Evolutionary conservation across 768 basidiomycete species (phyloP).

Genomic region (Mycena leptocephala): DNA sequence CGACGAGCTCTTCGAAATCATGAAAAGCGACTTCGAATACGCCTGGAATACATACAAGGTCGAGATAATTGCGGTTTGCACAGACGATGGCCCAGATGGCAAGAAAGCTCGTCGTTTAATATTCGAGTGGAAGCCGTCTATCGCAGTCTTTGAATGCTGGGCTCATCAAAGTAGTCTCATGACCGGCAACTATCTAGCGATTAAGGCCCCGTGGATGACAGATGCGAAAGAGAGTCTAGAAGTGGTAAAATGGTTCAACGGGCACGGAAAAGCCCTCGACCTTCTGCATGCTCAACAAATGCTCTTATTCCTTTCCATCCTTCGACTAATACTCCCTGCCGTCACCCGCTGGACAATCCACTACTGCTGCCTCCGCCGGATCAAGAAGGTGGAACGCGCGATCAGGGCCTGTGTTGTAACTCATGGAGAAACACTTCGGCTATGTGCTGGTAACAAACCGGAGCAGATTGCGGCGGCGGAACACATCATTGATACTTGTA

Average conservation of each 20-base stretch:
- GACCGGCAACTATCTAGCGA: conserved; percentile 47
- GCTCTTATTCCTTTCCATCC: neutral
- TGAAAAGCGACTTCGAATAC: conserved; percentile 44
- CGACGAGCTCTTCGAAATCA: too few species aligned
- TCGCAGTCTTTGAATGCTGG: too few species aligned
- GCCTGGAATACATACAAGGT: conserved; percentile 33
- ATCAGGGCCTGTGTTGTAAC: neutral
- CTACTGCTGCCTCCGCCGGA: conserved; percentile 32
- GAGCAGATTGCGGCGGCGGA: conserved; percentile 2
- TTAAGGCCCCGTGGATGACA: conserved; percentile 24
- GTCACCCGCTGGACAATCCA: conserved; percentile 43
- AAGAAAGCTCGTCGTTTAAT: conserved; percentile 41
- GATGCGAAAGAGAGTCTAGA: conserved; percentile 31
- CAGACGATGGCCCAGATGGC: conserved; percentile 42
- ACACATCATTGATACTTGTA: neutral
- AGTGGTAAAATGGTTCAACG: conserved; percentile 49
- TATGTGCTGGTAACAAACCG: too few species aligned
- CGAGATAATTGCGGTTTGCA: too few species aligned
- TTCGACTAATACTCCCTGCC: conserved; percentile 24
- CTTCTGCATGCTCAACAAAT: conserved; percentile 25
- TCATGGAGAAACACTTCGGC: neutral
- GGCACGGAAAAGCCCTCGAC: conserved; percentile 41
- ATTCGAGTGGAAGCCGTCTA: conserved; percentile 1
- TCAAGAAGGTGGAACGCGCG: conserved; percentile 30
- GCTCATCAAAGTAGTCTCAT: too few species aligned